These are phyloP conservation scores for Oidium heveae DNA, from an alignment of 2,329 filamentous ascomycete genomes.

Conservation along the genomic window DNA sequence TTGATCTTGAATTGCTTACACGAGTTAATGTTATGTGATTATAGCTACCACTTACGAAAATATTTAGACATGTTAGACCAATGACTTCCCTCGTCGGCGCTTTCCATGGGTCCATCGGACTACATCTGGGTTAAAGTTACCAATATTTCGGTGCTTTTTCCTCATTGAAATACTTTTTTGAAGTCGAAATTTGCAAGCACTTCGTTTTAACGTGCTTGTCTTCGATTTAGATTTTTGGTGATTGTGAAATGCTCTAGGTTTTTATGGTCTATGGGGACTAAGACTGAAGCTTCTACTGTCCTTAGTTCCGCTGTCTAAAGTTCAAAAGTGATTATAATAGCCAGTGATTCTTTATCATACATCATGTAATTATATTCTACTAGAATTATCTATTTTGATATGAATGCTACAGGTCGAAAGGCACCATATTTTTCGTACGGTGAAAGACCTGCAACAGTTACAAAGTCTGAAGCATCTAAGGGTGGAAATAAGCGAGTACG, in stretches of 20 bases:
- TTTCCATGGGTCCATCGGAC: too few relatives aligned
- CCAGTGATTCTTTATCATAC: too few relatives aligned
- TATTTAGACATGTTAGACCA: too few relatives aligned
- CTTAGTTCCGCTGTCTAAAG: background rate
- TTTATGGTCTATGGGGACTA: background rate
- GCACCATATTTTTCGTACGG: background rate
- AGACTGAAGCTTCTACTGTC: background rate
- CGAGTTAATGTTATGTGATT: too few relatives aligned
- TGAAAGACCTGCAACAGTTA: background rate
- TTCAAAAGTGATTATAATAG: background rate
- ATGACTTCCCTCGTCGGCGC: too few relatives aligned
- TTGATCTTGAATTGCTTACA: too few relatives aligned
- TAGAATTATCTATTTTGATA: constrained; percentile 1
- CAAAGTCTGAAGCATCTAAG: background rate
- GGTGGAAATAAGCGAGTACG: background rate
- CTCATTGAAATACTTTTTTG: background rate
- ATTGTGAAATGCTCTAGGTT: background rate
- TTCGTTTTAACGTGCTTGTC: background rate
- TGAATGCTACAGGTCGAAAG: background rate
- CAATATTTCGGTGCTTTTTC: too few relatives aligned
- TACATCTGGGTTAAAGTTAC: too few relatives aligned
- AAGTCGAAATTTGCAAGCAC: background rate
- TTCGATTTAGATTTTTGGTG: background rate
- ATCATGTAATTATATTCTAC: too few relatives aligned
- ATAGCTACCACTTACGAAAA: too few relatives aligned